Evolutionary conservation across 2,329 filamentous ascomycete genomes (phyloP).

Genomic region (Paraphoma sp.): DNA sequence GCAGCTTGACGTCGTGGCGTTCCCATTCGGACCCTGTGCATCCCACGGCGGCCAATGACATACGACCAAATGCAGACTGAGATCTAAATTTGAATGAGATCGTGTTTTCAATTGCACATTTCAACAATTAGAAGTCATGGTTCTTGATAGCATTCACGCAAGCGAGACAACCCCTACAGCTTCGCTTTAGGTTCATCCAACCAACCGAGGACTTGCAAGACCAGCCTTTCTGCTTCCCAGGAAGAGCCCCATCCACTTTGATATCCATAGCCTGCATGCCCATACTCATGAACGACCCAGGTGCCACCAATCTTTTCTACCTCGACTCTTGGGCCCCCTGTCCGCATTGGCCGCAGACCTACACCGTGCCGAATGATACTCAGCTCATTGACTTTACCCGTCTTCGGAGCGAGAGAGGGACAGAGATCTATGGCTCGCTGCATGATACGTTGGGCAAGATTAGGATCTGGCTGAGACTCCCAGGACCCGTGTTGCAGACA

Average conservation of each 20-base stretch:
- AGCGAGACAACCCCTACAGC: background rate
- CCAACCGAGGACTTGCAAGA: conserved; percentile 19
- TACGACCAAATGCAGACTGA: background rate
- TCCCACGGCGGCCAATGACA: background rate
- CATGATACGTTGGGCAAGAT: conserved; percentile 84
- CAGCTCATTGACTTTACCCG: conserved; percentile 72
- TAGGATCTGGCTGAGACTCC: conserved; percentile 79
- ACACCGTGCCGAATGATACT: conserved; percentile 82
- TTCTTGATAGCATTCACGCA: background rate
- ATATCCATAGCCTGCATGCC: conserved; percentile 80
- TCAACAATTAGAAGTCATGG: no score
- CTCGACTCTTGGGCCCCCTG: conserved; percentile 77
- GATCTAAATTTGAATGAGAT: no score
- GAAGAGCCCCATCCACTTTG: conserved; percentile 55
- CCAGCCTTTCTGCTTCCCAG: conserved; percentile 49
- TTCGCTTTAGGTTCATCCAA: background rate
- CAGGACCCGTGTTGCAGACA: conserved; percentile 81
- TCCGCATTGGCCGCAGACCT: conserved; percentile 77
- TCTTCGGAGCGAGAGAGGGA: conserved; percentile 65
- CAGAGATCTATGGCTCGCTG: conserved; percentile 71
- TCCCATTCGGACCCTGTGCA: background rate
- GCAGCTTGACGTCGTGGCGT: background rate
- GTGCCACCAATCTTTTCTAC: conserved; percentile 68
- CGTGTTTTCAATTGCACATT: no score
- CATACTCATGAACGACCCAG: conserved; percentile 81